phyloP scores from a whole-genome alignment of 352 stramenopile species.

The Pythium monospermum region DNA sequence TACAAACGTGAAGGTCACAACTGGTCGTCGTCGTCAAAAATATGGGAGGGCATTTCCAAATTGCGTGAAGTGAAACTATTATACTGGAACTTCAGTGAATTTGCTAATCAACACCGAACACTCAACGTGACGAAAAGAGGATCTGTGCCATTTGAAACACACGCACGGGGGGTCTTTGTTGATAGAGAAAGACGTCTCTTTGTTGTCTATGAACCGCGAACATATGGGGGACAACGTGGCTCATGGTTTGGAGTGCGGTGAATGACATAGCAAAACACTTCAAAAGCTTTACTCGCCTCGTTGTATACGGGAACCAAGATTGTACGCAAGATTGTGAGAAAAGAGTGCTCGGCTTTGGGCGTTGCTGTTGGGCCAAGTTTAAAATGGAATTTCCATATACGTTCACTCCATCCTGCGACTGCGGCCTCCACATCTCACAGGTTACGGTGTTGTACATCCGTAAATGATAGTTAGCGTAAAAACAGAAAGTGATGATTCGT shows the following conservation, averaged over 20 bases:
- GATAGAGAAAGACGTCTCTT: background rate
- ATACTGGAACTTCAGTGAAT: background rate
- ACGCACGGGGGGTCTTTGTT: slow-evolving; percentile 1
- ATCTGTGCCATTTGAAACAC: background rate
- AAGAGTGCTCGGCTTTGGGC: background rate
- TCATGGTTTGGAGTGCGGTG: background rate
- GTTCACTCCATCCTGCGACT: background rate
- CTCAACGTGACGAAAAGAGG: too few relatives aligned
- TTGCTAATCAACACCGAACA: background rate
- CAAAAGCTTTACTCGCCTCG: background rate
- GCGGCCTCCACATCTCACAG: background rate
- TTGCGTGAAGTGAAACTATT: background rate
- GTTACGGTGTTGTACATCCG: background rate
- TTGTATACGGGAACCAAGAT: background rate
- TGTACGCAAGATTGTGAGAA: background rate
- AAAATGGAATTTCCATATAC: background rate
- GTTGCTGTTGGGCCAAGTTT: slow-evolving; percentile 5
- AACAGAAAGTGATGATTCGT: too few relatives aligned
- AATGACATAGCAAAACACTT: background rate
- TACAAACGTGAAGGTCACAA: slow-evolving; percentile 1
- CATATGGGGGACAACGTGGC: background rate
- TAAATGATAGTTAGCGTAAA: too few relatives aligned
- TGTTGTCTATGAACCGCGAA: slow-evolving; percentile 1
- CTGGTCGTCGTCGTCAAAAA: background rate
- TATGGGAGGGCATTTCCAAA: background rate